phyloP scores from a whole-genome alignment of 1,139 yeast species.

The Pichia norvegensis region DNA sequence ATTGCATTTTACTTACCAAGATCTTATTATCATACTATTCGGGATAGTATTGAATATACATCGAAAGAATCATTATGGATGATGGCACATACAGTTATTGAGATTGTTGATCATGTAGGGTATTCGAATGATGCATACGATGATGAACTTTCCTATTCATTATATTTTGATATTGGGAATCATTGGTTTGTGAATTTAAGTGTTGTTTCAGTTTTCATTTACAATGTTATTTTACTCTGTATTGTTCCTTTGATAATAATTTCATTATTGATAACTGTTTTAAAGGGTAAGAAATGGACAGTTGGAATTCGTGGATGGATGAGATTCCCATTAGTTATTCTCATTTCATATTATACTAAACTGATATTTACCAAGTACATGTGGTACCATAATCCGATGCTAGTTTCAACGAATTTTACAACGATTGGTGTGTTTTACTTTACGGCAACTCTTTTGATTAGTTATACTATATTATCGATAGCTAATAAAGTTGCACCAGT shows the following conservation, averaged over 20 bases:
- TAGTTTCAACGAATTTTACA: conserved; percentile 50
- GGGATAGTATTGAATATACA: conserved; percentile 62
- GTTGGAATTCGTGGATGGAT: conserved; percentile 39
- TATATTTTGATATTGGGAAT: conserved; percentile 58
- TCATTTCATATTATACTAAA: conserved; percentile 35
- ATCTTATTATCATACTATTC: conserved; percentile 70
- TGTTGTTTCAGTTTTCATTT: conserved; percentile 36
- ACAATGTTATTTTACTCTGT: conserved; percentile 45
- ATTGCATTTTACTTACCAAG: conserved; percentile 71
- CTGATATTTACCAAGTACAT: conserved; percentile 33
- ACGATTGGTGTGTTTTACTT: conserved; percentile 42
- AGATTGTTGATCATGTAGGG: conserved; percentile 39
- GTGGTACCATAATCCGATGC: conserved; percentile 41
- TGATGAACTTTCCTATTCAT: conserved; percentile 14
- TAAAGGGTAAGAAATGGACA: conserved; percentile 43
- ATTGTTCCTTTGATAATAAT: conserved; percentile 48
- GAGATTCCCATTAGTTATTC: conserved; percentile 52
- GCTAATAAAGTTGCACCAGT: conserved; percentile 47
- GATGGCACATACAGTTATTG: conserved; percentile 68
- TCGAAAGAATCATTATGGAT: conserved; percentile 68
- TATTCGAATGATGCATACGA: conserved; percentile 38
- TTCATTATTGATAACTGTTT: conserved; percentile 41
- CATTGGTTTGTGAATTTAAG: conserved; percentile 46
- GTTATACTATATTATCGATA: conserved; percentile 49
- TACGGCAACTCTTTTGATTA: conserved; percentile 42